A percentile compares a stretch with the other conserved stretches of the same genome.
Evolutionary conservation across 768 basidiomycete species (phyloP).

Genomic region (Tulasnella sp.): DNA sequence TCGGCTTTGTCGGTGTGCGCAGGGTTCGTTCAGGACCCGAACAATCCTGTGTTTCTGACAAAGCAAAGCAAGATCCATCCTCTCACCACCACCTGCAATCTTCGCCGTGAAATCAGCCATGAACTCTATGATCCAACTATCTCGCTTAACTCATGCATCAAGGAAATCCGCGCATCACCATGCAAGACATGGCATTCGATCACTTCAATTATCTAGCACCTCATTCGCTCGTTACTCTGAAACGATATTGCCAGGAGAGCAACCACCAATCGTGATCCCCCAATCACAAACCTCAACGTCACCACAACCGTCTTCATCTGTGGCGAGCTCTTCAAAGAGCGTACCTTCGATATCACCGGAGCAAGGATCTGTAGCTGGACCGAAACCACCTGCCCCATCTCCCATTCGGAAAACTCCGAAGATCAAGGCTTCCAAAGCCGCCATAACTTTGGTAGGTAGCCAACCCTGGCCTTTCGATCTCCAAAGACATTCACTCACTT

Average conservation of each 20-base stretch:
- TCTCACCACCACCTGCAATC: too few relatives aligned
- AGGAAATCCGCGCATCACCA: too few relatives aligned
- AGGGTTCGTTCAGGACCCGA: too few relatives aligned
- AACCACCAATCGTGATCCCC: background rate
- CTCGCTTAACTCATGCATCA: too few relatives aligned
- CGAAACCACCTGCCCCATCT: constrained; percentile 38
- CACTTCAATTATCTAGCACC: too few relatives aligned
- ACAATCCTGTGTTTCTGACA: too few relatives aligned
- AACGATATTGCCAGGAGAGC: constrained; percentile 1
- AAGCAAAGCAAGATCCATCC: too few relatives aligned
- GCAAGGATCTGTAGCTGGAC: constrained; percentile 8
- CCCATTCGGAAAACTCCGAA: constrained; percentile 62
- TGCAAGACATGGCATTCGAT: too few relatives aligned
- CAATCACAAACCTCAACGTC: background rate
- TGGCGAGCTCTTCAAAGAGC: background rate
- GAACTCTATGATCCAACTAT: too few relatives aligned
- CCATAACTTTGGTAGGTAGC: constrained; percentile 54
- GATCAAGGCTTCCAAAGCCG: constrained; percentile 64
- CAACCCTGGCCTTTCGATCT: background rate
- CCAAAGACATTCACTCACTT: background rate
- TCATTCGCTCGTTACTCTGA: background rate
- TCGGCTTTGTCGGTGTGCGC: too few relatives aligned
- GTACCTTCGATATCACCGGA: background rate
- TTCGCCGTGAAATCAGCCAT: too few relatives aligned
- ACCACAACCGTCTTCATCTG: background rate